Evolutionary conservation across 2,329 filamentous ascomycete species (phyloP), one percentile per base, ranked within the genome.

Genomic region (Graphium sp.): DNA sequence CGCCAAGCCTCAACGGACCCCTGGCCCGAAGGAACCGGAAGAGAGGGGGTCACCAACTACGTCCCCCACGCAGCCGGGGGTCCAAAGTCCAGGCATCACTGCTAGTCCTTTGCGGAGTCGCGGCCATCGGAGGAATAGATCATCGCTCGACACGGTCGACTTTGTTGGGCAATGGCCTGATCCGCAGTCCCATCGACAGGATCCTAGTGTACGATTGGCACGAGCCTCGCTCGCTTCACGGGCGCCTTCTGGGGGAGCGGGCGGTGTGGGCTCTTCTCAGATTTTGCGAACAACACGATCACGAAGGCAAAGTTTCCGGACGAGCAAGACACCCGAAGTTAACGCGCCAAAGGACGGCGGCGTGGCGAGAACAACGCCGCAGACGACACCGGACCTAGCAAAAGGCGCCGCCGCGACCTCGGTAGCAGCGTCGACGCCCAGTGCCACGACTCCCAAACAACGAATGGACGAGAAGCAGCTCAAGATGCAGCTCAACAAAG

Each of bases 401-500:
- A 6, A 10, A 7, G 14, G 24, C 10, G 6, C 15, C 7, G 10
- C 8, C 24, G 9, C 24, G 24, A 24, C 24, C 10, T 11, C 18
- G 29, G 8, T 21, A 5, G 23, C 29, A 31, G 14, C 22, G 18
- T 1, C 26, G 20, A 18, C 25, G 20, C 6, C 20, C 25, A 18
- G 25, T 19, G 16, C 11, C 25, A n/a, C 9, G 11, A 6, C 7
- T 18, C 6, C 17, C 18, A 18, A 18, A 27, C 17, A 18, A 13
- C 18, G 29, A 9, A 35, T 41, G 26, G 42, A 47, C 23, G 42
- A 47, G 25, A 41, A 40, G 17, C 41, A 46, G 1, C 45, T 62
- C 20, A 66, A 62, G 39, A 35, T 53, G 3, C 55, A 61, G 28
- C 50, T 72, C 9, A 41, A 49, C 20, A 58, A 53, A 33, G 51